These are phyloP conservation scores for Metschnikowia hibisci DNA, from an alignment of 805 yeast species.

Conservation along the genomic window DNA sequence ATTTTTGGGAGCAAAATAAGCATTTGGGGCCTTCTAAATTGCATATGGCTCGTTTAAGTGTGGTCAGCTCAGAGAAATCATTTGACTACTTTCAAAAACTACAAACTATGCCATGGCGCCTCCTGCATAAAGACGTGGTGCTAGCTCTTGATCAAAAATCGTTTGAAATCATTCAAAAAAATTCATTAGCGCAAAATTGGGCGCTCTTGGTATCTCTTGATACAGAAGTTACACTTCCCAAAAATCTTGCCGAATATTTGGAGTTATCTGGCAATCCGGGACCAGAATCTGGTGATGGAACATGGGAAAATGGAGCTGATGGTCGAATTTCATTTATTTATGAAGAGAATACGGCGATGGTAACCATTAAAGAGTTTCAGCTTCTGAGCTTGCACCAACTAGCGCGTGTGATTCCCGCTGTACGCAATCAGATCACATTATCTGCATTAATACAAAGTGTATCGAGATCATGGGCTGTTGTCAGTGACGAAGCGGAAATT, in stretches of 20 bases:
- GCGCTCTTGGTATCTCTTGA: conserved; percentile 23
- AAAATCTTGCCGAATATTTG: conserved; percentile 27
- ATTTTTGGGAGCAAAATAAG: conserved; percentile 35
- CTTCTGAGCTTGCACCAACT: conserved; percentile 26
- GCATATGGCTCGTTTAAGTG: conserved; percentile 22
- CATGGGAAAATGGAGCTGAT: background rate
- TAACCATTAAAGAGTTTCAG: conserved; percentile 21
- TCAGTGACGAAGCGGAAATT: conserved; percentile 15
- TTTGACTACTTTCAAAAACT: conserved; percentile 23
- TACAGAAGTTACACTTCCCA: conserved; percentile 26
- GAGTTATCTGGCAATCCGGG: conserved; percentile 17
- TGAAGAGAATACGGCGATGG: conserved; percentile 16
- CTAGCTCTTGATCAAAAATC: conserved; percentile 17
- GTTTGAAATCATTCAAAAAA: background rate
- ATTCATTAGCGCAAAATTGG: conserved; percentile 20
- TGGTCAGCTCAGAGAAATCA: conserved; percentile 13
- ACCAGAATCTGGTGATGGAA: conserved; percentile 3
- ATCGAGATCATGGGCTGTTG: conserved; percentile 2
- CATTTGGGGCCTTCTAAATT: conserved; percentile 18
- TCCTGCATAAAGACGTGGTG: conserved; percentile 16
- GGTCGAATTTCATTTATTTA: conserved; percentile 4
- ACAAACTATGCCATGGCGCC: conserved; percentile 22
- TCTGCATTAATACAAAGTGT: conserved; percentile 15
- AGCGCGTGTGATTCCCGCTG: conserved; percentile 23
- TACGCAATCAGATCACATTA: conserved; percentile 31